phyloP scores from a whole-genome alignment of 306 rosid species.

The Inga laurina region DNA sequence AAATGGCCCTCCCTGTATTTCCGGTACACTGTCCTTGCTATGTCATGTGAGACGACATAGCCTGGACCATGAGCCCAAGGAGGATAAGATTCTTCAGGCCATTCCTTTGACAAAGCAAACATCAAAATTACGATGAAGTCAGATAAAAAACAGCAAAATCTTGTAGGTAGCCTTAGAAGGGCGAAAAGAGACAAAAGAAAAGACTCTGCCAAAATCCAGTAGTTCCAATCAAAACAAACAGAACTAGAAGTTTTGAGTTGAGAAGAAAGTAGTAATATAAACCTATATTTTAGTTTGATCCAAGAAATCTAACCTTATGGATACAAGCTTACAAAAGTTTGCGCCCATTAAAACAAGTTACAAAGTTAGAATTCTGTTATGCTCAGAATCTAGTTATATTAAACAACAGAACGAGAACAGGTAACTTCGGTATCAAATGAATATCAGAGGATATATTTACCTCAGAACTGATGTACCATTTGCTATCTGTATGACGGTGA shows the following conservation, averaged over 20 bases:
- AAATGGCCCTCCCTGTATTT: slow-evolving; percentile 65
- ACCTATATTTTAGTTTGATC: background rate
- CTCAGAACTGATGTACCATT: slow-evolving; percentile 95
- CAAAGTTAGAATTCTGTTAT: background rate
- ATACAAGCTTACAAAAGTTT: background rate
- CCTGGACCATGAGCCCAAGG: slow-evolving; percentile 99
- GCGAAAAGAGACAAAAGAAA: background rate
- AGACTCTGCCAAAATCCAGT: background rate
- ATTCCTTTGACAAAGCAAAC: slow-evolving; percentile 64
- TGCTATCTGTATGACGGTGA: slow-evolving; percentile 84
- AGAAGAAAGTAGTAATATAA: background rate
- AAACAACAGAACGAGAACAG: background rate
- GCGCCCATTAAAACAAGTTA: background rate
- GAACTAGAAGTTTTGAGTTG: background rate
- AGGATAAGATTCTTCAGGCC: slow-evolving; percentile 82
- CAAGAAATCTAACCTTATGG: background rate
- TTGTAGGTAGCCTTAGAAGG: background rate
- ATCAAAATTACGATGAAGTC: slow-evolving; percentile 21
- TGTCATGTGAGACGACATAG: slow-evolving; percentile 81
- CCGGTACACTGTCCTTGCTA: slow-evolving; percentile 68
- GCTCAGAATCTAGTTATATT: slow-evolving; percentile 25
- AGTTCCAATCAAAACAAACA: background rate
- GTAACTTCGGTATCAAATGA: background rate
- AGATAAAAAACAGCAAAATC: slow-evolving; percentile 1
- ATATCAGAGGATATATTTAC: slow-evolving; percentile 38